A percentile compares a stretch with the other conserved stretches of the same genome.
These are phyloP conservation scores for Tricholoma sp. DNA, from an alignment of 768 basidiomycete genomes.

Conservation along the genomic window DNA sequence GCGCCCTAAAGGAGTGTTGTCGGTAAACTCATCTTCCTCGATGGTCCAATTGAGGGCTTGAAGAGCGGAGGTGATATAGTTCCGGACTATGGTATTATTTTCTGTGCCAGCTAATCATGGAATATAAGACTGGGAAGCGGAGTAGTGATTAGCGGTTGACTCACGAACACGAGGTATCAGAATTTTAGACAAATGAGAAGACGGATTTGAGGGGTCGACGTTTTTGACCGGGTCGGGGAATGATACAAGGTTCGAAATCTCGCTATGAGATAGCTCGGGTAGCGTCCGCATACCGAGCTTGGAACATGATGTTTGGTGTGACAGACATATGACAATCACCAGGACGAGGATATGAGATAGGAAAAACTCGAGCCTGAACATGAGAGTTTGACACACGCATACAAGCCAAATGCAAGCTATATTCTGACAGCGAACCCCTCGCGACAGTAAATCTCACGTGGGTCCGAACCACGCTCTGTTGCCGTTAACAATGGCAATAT, in stretches of 20 bases:
- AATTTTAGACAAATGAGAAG: slow-evolving; percentile 76
- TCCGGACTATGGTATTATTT: slow-evolving; percentile 77
- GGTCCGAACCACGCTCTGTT: neutral
- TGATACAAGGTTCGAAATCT: slow-evolving; percentile 46
- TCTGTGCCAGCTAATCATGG: slow-evolving; percentile 53
- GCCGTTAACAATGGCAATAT: slow-evolving; percentile 59
- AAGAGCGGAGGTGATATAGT: slow-evolving; percentile 74
- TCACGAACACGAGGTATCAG: slow-evolving; percentile 80
- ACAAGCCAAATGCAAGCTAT: neutral
- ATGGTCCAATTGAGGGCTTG: slow-evolving; percentile 79
- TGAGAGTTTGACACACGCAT: neutral
- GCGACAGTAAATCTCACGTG: neutral
- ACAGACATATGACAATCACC: slow-evolving; percentile 23
- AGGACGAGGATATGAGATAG: slow-evolving; percentile 21
- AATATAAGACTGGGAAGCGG: slow-evolving; percentile 4
- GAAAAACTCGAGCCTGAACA: neutral
- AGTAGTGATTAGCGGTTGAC: slow-evolving; percentile 19
- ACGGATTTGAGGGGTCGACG: slow-evolving; percentile 58
- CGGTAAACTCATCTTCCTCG: slow-evolving; percentile 79
- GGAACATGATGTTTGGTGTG: slow-evolving; percentile 26
- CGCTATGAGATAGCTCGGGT: slow-evolving; percentile 40
- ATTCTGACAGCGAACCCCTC: neutral
- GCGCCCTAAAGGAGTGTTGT: slow-evolving; percentile 73
- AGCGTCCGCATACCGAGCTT: slow-evolving; percentile 37
- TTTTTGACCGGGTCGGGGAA: slow-evolving; percentile 63